Evolutionary conservation across 179 eudicot genomes (phyloP).

Genomic region (Sideroxylon spinosum): DNA sequence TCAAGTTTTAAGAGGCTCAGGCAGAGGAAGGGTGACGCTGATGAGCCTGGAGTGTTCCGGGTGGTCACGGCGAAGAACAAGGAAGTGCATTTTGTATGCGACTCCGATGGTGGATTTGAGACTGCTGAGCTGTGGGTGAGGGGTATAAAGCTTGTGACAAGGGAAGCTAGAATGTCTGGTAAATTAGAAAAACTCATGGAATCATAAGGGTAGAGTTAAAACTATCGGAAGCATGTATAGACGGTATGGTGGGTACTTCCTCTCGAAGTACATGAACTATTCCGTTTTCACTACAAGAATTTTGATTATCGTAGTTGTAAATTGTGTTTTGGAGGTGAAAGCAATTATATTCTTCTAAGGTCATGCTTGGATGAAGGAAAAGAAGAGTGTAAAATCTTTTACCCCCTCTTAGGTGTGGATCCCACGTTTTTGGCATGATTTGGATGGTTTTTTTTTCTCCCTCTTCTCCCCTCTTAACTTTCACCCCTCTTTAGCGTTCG

Average conservation of each 20-base stretch:
- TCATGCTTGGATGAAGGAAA: no score
- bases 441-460: no score
- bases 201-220: not conserved
- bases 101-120: conserved; percentile 55
- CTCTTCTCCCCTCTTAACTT: no score
- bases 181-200: conserved; percentile 15
- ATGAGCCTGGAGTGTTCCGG: conserved; percentile 58
- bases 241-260: conserved; percentile 24
- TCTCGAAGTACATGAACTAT: conserved; percentile 32
- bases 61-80: conserved; percentile 69
- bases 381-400: no score
- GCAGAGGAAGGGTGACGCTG: conserved; percentile 50
- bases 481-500: no score
- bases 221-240: conserved; percentile 13
- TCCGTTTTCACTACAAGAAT: conserved; percentile 13
- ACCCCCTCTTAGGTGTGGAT: no score
- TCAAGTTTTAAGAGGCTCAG: conserved; percentile 37
- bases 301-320: conserved; percentile 19
- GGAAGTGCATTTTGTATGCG: conserved; percentile 81
- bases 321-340: conserved; percentile 9
- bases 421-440: no score
- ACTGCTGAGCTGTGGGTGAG: conserved; percentile 84
- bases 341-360: not conserved
- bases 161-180: conserved; percentile 33
- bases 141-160: conserved; percentile 75